A percentile compares a stretch with the other conserved stretches of the same genome.
Evolutionary conservation across 2,329 filamentous ascomycete species (phyloP).

Genomic region (Ophiostoma montium): DNA sequence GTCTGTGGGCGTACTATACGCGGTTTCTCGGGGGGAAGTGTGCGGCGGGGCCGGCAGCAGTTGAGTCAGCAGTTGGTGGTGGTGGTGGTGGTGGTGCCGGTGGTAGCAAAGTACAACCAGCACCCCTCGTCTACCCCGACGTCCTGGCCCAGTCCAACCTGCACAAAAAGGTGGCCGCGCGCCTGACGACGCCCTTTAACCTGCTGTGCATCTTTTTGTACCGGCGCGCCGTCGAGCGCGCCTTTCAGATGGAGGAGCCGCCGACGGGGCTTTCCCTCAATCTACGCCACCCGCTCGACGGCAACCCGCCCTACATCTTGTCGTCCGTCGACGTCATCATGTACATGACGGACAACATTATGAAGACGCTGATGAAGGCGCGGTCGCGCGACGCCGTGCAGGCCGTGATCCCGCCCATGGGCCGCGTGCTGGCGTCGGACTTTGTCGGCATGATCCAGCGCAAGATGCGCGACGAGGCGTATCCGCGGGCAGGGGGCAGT

Average conservation of each 20-base stretch:
- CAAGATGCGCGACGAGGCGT: constrained; percentile 93
- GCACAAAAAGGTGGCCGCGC: constrained; percentile 59
- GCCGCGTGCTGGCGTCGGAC: constrained; percentile 69
- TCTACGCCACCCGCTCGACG: constrained; percentile 49
- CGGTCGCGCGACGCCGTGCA: constrained; percentile 67
- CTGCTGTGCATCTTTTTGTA: constrained; percentile 94
- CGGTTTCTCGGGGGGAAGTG: constrained; percentile 82
- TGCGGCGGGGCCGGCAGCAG: constrained; percentile 19
- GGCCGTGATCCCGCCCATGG: constrained; percentile 64
- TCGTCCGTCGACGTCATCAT: constrained; percentile 96
- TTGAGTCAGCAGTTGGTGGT: neutral
- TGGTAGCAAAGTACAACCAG: no score
- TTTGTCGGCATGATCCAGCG: constrained; percentile 96
- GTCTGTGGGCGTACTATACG: constrained; percentile 83
- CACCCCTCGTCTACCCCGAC: constrained; percentile 47
- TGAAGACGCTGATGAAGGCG: constrained; percentile 76
- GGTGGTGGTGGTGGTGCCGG: no score
- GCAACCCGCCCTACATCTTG: constrained; percentile 80
- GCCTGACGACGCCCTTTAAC: constrained; percentile 71
- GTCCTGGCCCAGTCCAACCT: constrained; percentile 70
- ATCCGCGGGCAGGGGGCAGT: constrained; percentile 43
- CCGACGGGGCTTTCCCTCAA: constrained; percentile 69
- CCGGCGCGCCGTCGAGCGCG: constrained; percentile 88
- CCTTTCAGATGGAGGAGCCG: constrained; percentile 88
- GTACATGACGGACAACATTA: constrained; percentile 92